Percentiles rank a stretch among this genome's conserved stretches.
Evolutionary conservation across 441 rosid genomes (phyloP).

Genomic region (Bruguiera hainesii): DNA sequence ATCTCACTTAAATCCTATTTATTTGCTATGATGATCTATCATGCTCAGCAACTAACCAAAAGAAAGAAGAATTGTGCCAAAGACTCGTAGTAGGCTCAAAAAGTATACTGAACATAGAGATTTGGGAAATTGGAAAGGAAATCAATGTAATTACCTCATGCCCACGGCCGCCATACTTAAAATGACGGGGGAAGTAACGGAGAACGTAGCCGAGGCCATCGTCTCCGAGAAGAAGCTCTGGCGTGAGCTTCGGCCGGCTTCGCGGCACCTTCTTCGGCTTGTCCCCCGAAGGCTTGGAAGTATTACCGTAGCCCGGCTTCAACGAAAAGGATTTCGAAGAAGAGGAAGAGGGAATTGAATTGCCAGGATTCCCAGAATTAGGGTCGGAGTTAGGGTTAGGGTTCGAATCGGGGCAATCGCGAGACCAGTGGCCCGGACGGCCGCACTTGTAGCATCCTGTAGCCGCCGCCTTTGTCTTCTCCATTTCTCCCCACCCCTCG

Average conservation of each 20-base stretch:
- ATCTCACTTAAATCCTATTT: no score
- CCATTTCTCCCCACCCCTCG: slow-evolving; percentile 25
- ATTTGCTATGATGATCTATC: no score
- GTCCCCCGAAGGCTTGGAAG: slow-evolving; percentile 24
- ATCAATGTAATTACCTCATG: slow-evolving; percentile 49
- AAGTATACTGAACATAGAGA: not conserved
- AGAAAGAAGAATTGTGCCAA: no score
- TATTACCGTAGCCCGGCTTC: not conserved
- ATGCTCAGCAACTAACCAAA: no score
- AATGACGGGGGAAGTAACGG: slow-evolving; percentile 77
- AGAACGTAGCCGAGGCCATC: slow-evolving; percentile 89
- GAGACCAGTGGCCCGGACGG: slow-evolving; percentile 98
- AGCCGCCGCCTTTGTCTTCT: slow-evolving; percentile 43
- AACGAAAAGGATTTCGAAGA: slow-evolving; percentile 19
- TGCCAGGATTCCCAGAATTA: not conserved
- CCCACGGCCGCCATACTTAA: slow-evolving; percentile 73
- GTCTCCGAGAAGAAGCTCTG: slow-evolving; percentile 73
- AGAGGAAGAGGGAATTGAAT: not conserved
- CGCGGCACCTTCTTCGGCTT: slow-evolving; percentile 60
- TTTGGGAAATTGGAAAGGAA: not conserved
- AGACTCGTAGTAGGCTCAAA: no score
- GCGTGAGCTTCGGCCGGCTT: slow-evolving; percentile 79
- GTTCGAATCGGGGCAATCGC: slow-evolving; percentile 65
- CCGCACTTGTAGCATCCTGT: slow-evolving; percentile 98
- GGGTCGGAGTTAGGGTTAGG: slow-evolving; percentile 24